Conservation (phyloP, 2,329 filamentous ascomycete species). For the Phaeoacremonium minimum region DNA sequence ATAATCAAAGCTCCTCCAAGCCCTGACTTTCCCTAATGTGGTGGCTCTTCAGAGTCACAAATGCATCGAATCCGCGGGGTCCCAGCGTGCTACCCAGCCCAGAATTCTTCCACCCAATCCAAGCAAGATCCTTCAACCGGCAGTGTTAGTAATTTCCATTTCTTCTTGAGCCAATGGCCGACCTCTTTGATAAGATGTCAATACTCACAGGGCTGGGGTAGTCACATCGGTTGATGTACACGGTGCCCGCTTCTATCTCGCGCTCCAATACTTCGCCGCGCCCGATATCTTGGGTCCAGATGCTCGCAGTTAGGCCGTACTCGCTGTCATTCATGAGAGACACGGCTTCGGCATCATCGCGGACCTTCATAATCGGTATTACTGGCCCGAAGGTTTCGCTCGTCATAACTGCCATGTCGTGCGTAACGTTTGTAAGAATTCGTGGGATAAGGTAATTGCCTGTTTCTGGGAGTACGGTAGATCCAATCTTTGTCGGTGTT, state of each 20-base stretch:
- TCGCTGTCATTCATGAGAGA: slow-evolving; percentile 90
- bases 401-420: slow-evolving; percentile 83
- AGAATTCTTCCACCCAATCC: slow-evolving; percentile 97
- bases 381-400: slow-evolving; percentile 95
- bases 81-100: slow-evolving; percentile 88
- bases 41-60: slow-evolving; percentile 93
- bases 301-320: slow-evolving; percentile 91
- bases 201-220: slow-evolving; percentile 86
- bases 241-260: slow-evolving; percentile 84
- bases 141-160: slow-evolving; percentile 17
- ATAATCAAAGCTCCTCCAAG: too few species aligned
- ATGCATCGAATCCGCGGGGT: slow-evolving; percentile 89
- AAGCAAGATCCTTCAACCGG: slow-evolving; percentile 75
- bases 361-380: slow-evolving; percentile 85
- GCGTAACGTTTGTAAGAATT: slow-evolving; percentile 72
- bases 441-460: slow-evolving; percentile 90
- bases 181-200: slow-evolving; percentile 17
- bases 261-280: slow-evolving; percentile 74
- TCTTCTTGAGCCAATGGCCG: too few species aligned
- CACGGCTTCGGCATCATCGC: slow-evolving; percentile 75
- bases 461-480: slow-evolving; percentile 63
- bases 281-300: slow-evolving; percentile 87
- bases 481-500: slow-evolving; percentile 78
- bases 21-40: slow-evolving; percentile 94
- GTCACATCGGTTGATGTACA: slow-evolving; percentile 93